A percentile compares a stretch with the other conserved stretches of the same genome.
phyloP scores from a whole-genome alignment of 768 basidiomycete genomes.

The Dictyophora rubrovolvata region DNA sequence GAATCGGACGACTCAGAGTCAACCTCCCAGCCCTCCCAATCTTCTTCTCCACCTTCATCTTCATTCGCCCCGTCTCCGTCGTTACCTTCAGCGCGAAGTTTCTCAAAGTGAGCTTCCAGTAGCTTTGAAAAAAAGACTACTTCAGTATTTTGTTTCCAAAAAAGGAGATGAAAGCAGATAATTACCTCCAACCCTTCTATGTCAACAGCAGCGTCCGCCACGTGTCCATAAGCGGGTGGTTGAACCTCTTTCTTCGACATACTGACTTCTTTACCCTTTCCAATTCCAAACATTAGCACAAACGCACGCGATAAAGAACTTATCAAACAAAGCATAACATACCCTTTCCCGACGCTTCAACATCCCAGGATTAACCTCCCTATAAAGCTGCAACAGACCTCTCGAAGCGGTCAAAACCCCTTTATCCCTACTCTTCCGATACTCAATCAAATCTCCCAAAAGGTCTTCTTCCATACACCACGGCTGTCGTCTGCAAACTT shows the following conservation, averaged over 20 bases:
- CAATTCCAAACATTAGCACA: not conserved
- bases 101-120: conserved; percentile 76
- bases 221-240: conserved; percentile 77
- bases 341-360: conserved; percentile 83
- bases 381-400: conserved; percentile 78
- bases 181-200: conserved; percentile 85
- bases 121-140: conserved; percentile 38
- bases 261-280: conserved; percentile 80
- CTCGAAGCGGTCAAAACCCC: conserved; percentile 82
- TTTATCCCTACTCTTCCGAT: conserved; percentile 92
- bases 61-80: too few relatives aligned
- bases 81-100: conserved; percentile 58
- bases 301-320: conserved; percentile 7
- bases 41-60: conserved; percentile 52
- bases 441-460: conserved; percentile 86
- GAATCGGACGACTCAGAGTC: conserved; percentile 56
- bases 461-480: conserved; percentile 97
- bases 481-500: conserved; percentile 89
- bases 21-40: conserved; percentile 86
- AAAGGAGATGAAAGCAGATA: conserved; percentile 8
- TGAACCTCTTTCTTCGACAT: conserved; percentile 60
- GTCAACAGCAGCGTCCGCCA: conserved; percentile 59
- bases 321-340: conserved; percentile 16
- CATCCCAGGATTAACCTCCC: conserved; percentile 94
- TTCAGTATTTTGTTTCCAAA: not conserved